These are phyloP conservation scores for Lipomyces japonicus DNA, from an alignment of 805 yeast genomes.

Conservation along the genomic window DNA sequence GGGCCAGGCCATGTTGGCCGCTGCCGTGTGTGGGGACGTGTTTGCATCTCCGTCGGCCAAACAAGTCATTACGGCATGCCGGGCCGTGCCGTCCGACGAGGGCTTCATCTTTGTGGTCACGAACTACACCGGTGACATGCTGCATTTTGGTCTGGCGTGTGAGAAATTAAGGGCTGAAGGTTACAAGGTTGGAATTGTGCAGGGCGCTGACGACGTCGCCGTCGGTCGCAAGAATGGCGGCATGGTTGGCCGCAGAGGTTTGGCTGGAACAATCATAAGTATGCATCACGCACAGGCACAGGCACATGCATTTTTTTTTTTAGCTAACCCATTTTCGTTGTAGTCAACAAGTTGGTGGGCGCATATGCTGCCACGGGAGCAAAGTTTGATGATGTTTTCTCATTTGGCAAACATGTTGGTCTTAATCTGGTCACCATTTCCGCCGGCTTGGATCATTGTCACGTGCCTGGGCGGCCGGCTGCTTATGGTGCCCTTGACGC, in stretches of 20 bases:
- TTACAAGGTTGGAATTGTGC: conserved; percentile 62
- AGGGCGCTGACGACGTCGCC: conserved; percentile 88
- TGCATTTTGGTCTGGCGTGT: conserved; percentile 88
- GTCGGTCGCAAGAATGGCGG: conserved; percentile 88
- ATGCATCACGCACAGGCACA: too few relatives aligned
- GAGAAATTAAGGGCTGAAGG: conserved; percentile 86
- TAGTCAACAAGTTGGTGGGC: conserved; percentile 78
- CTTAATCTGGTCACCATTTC: conserved; percentile 77
- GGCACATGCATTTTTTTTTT: neutral
- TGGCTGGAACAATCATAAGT: conserved; percentile 77
- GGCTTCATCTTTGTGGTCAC: conserved; percentile 80
- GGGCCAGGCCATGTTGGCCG: conserved; percentile 78
- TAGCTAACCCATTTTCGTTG: neutral
- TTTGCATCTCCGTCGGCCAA: conserved; percentile 92
- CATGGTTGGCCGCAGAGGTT: conserved; percentile 89
- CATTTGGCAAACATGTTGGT: conserved; percentile 34
- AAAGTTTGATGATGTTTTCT: conserved; percentile 11
- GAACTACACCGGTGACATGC: conserved; percentile 90
- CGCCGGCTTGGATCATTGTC: conserved; percentile 82
- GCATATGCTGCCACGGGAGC: conserved; percentile 53
- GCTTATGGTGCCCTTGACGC: conserved; percentile 50
- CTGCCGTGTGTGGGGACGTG: conserved; percentile 82
- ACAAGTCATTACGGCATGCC: conserved; percentile 67
- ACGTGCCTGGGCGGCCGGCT: conserved; percentile 70
- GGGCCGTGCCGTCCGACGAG: conserved; percentile 33